Percentiles rank a stretch among this genome's conserved stretches.
Evolutionary conservation across 2,329 filamentous ascomycete genomes (phyloP).

Genomic region (Fusarium sp.): DNA sequence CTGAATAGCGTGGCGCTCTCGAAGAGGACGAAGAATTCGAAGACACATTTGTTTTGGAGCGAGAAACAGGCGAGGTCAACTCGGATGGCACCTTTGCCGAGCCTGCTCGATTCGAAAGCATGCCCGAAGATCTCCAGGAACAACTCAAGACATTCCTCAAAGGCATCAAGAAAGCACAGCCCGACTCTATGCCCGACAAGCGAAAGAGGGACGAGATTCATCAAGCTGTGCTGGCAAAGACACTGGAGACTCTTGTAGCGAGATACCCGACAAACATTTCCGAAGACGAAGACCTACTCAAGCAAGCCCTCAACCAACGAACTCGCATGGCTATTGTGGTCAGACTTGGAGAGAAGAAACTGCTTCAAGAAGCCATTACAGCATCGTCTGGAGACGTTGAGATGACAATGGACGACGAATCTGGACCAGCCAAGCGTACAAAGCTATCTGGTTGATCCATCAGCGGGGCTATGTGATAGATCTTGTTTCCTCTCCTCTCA

Average conservation of each 20-base stretch:
- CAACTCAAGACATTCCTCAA: constrained; percentile 65
- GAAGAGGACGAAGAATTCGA: constrained; percentile 78
- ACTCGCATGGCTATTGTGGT: constrained; percentile 73
- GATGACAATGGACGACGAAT: constrained; percentile 42
- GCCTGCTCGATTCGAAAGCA: constrained; percentile 52
- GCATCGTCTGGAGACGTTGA: constrained; percentile 47
- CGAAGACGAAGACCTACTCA: constrained; percentile 56
- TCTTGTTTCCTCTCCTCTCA: constrained; percentile 32
- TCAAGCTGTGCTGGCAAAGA: constrained; percentile 54
- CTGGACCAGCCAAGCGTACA: constrained; percentile 48
- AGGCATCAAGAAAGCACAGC: constrained; percentile 58
- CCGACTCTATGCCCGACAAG: constrained; percentile 60
- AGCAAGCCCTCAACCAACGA: constrained; percentile 50
- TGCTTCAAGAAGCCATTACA: constrained; percentile 67
- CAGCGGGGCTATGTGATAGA: constrained; percentile 7
- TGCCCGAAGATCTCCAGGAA: constrained; percentile 64
- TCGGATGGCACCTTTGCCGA: constrained; percentile 59
- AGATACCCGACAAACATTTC: constrained; percentile 58
- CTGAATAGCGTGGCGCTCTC: constrained; percentile 55
- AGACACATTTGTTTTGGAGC: constrained; percentile 77
- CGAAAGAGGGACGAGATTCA: constrained; percentile 61
- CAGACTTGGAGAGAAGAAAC: constrained; percentile 77
- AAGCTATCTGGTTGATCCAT: constrained; percentile 38
- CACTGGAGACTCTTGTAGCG: constrained; percentile 53
- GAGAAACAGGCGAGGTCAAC: constrained; percentile 64